Evolutionary conservation across 768 basidiomycete species (phyloP).

Genomic region (Neoboletus brunneissimus): DNA sequence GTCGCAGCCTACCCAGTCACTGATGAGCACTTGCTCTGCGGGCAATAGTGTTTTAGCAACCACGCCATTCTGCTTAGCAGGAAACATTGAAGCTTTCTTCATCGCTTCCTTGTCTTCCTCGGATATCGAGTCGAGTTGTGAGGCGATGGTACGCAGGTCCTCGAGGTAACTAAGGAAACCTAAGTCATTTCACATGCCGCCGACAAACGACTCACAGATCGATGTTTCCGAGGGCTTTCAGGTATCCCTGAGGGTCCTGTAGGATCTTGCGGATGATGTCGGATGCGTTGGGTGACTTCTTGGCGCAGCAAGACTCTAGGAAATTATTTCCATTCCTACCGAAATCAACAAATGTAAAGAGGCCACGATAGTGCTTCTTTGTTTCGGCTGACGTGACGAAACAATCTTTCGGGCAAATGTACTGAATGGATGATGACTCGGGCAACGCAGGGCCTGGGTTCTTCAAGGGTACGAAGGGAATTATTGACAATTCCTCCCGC

Average conservation of each 20-base stretch:
- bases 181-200: conserved; percentile 1
- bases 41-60: neutral
- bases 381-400: no score
- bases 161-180: conserved; percentile 2
- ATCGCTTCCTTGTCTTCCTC: conserved; percentile 7
- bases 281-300: conserved; percentile 9
- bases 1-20: conserved; percentile 10
- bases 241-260: conserved; percentile 3
- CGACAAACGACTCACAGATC: conserved; percentile 1
- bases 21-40: conserved; percentile 6
- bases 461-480: no score
- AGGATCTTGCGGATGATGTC: conserved; percentile 12
- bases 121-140: conserved; percentile 6
- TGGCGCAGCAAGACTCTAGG: conserved; percentile 10
- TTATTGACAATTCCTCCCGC: no score
- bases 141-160: conserved; percentile 14
- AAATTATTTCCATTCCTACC: conserved; percentile 7
- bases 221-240: neutral
- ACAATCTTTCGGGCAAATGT: no score
- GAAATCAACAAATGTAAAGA: conserved; percentile 15
- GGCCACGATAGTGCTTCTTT: neutral
- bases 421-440: no score
- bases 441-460: no score
- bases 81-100: conserved; percentile 9
- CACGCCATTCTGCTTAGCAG: neutral